Evolutionary conservation across 768 basidiomycete species (phyloP).

Genomic region (Thelephora ganbajun): DNA sequence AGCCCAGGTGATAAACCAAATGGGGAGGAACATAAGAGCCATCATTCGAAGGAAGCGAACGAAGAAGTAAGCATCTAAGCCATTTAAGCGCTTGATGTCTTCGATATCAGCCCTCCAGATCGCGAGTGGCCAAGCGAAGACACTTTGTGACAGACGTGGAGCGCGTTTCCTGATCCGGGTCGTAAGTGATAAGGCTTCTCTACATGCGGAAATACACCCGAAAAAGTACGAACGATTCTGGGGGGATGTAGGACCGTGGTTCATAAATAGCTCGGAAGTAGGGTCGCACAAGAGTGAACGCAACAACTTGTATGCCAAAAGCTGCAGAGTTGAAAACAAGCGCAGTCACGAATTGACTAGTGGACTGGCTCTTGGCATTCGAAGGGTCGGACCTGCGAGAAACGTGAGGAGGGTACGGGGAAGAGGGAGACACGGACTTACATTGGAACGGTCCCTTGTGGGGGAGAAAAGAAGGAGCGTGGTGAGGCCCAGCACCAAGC

Average conservation of each 20-base stretch:
- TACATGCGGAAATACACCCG: background rate
- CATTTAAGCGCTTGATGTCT: conserved; percentile 53
- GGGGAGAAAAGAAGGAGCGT: background rate
- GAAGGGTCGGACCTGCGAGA: conserved; percentile 23
- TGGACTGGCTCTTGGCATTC: conserved; percentile 47
- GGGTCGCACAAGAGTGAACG: conserved; percentile 73
- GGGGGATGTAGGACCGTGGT: conserved; percentile 58
- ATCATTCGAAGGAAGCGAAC: conserved; percentile 84
- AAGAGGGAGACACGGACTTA: background rate
- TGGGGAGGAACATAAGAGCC: conserved; percentile 68
- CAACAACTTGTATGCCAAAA: conserved; percentile 53
- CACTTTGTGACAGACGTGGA: conserved; percentile 30
- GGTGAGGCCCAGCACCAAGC: background rate
- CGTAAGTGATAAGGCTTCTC: conserved; percentile 4
- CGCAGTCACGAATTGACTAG: conserved; percentile 69
- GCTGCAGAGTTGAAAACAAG: conserved; percentile 71
- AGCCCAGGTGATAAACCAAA: conserved; percentile 84
- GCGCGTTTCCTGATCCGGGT: conserved; percentile 37
- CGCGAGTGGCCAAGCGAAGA: conserved; percentile 54
- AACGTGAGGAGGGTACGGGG: background rate
- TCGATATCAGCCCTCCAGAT: conserved; percentile 49
- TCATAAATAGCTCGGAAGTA: conserved; percentile 85
- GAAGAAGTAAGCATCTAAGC: conserved; percentile 88
- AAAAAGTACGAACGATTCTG: conserved; percentile 23
- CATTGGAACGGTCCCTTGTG: background rate